Percentiles rank a stretch among this genome's conserved stretches.
These are phyloP conservation scores for Cercospora sp. DNA, from an alignment of 2,329 filamentous ascomycete genomes.

Conservation along the genomic window DNA sequence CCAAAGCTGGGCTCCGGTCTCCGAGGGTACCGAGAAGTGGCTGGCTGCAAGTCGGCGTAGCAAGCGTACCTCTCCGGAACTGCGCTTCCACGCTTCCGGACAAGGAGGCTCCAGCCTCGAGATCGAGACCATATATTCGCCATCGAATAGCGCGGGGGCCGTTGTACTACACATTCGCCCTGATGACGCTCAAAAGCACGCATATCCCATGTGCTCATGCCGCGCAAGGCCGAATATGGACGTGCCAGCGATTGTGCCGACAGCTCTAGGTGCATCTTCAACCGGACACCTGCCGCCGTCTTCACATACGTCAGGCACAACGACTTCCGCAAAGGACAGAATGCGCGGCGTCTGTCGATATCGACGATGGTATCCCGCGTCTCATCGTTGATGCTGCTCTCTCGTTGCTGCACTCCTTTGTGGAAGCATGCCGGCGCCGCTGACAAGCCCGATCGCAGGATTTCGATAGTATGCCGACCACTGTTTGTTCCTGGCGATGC, in stretches of 20 bases:
- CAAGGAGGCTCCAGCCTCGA: background rate
- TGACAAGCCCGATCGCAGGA: background rate
- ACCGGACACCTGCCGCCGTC: background rate
- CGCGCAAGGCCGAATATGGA: background rate
- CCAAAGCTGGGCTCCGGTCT: background rate
- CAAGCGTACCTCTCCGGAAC: slow-evolving; percentile 10
- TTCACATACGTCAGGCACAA: background rate
- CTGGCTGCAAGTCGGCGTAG: background rate
- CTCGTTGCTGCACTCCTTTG: background rate
- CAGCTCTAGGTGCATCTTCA: background rate
- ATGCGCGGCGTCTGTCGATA: background rate
- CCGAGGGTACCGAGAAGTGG: background rate
- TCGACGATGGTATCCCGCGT: slow-evolving; percentile 6
- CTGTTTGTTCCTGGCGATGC: background rate
- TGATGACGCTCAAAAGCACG: background rate
- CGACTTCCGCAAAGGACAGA: slow-evolving; percentile 5
- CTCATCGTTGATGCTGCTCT: background rate
- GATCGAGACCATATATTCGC: slow-evolving; percentile 8
- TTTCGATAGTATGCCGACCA: background rate
- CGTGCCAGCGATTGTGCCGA: background rate
- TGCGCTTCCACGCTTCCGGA: slow-evolving; percentile 4
- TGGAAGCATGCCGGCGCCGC: background rate
- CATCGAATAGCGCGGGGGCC: slow-evolving; percentile 1
- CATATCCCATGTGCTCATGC: background rate
- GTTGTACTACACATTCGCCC: background rate